Evolutionary conservation across 768 basidiomycete species (phyloP), one percentile per base, ranked within the genome.

Genomic region (Russula griseocarnosa): DNA sequence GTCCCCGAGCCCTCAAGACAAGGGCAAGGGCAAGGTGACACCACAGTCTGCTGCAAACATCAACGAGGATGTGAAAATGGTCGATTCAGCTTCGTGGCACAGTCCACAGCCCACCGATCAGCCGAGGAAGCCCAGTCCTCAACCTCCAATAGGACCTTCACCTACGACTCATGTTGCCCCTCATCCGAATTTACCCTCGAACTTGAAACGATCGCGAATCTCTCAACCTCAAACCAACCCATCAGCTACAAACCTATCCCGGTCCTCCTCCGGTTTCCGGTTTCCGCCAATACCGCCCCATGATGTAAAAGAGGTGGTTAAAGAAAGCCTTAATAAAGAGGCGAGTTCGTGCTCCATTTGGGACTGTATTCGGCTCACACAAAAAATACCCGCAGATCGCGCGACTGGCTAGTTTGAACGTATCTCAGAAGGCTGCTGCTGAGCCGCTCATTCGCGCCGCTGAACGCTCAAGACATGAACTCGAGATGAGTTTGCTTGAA

Each of bases 401-500:
- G 8, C 59, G 64, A 28, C 22, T 65, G 40, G 55, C 64, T 11
- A 65, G 55, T 30, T 52, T 56, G 64, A 65, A 65, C 59, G 55
- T 50, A 24, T 55, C 64, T 30, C 64, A 66, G 55, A 66, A 63
- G 20, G 36, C 58, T 20, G 58, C 58, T 13, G 55, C 54, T 14
- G 55, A 59, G 16, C 51, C 66, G 40, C 55, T 58, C 44, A 58
- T 62, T 54, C 62, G 55, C 20, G 65, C 62, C 6, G 56, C 60
- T 18, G 58, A 59, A 26, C 62, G 82, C 20, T 84, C 84, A 20
- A 70, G 83, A 47, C 82, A 85, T 54, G 88, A 90, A 68, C 73
- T 87, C 11, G 85, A 87, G 24, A 74, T 83, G 69, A 76, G 84
- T 36, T 76, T 75, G 44, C 75, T 88, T 42, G 88, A 91, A 63